Percentiles rank a stretch among this genome's conserved stretches.
Conservation (phyloP, 1,139 yeast species). For the Pichia sp. region DNA sequence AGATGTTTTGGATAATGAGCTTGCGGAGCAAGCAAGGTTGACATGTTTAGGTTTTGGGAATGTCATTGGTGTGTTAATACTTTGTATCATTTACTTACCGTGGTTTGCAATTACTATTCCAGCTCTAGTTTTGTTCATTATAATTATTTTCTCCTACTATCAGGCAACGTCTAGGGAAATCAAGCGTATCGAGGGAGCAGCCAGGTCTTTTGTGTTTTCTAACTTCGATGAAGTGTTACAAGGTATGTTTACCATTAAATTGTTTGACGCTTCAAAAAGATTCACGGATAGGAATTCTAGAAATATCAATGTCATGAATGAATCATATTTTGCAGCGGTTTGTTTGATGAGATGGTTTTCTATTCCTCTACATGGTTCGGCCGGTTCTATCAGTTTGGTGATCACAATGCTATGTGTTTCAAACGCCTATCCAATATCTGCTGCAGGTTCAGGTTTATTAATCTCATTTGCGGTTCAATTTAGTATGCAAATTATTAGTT, state of each 20-base stretch:
- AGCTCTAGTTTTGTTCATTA: constrained; percentile 43
- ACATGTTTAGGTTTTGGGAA: constrained; percentile 46
- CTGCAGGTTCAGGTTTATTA: constrained; percentile 48
- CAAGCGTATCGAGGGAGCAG: constrained; percentile 71
- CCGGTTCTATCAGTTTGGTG: constrained; percentile 40
- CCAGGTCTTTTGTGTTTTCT: constrained; percentile 58
- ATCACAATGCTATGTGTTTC: constrained; percentile 43
- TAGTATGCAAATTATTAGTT: constrained; percentile 47
- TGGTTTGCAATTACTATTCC: constrained; percentile 61
- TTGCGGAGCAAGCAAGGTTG: constrained; percentile 49
- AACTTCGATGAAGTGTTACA: constrained; percentile 56
- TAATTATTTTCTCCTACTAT: constrained; percentile 54
- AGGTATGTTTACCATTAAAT: constrained; percentile 55
- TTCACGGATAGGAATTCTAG: constrained; percentile 42
- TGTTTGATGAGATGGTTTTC: constrained; percentile 61
- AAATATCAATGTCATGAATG: constrained; percentile 49
- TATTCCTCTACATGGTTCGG: constrained; percentile 44
- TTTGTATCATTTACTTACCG: constrained; percentile 70
- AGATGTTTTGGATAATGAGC: constrained; percentile 55
- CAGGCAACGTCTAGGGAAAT: constrained; percentile 75
- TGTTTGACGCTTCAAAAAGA: constrained; percentile 38
- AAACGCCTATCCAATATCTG: constrained; percentile 42
- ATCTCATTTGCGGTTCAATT: constrained; percentile 48
- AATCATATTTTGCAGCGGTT: constrained; percentile 48
- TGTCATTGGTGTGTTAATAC: constrained; percentile 58